These are phyloP conservation scores for Friedmanniomyces simplex DNA, from an alignment of 495 filamentous ascomycete genomes.

Conservation along the genomic window DNA sequence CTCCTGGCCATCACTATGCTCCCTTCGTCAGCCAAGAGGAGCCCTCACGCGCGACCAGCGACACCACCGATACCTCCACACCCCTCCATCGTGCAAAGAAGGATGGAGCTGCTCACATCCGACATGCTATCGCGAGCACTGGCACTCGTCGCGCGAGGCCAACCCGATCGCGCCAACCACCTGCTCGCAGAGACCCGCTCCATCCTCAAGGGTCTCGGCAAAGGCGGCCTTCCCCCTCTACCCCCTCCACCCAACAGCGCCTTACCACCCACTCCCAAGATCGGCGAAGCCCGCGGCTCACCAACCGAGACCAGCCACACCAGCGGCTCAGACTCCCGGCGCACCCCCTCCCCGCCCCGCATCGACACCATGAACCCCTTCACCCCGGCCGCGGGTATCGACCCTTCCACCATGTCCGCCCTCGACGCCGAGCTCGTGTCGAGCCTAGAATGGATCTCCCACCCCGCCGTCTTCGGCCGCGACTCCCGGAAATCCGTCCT, in stretches of 20 bases:
- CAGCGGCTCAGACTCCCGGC: constrained; percentile 23
- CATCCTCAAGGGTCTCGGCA: constrained; percentile 91
- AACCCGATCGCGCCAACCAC: constrained; percentile 88
- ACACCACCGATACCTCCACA: constrained; percentile 91
- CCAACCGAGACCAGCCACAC: constrained; percentile 13
- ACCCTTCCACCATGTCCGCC: constrained; percentile 65
- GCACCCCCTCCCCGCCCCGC: constrained; percentile 40
- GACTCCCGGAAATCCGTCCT: constrained; percentile 93
- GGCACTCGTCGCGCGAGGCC: constrained; percentile 79
- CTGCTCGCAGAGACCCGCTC: constrained; percentile 85
- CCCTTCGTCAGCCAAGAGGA: constrained; percentile 57
- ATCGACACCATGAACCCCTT: constrained; percentile 38
- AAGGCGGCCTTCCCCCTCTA: constrained; percentile 89
- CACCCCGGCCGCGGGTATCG: constrained; percentile 61
- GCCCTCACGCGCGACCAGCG: constrained; percentile 43
- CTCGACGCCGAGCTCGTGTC: constrained; percentile 85
- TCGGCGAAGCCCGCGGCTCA: constrained; percentile 2
- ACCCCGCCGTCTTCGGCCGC: constrained; percentile 90
- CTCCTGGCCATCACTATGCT: constrained; percentile 98
- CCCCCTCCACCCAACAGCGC: constrained; percentile 40
- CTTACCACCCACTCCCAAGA: constrained; percentile 23
- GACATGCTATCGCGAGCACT: constrained; percentile 95
- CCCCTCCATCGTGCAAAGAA: constrained; percentile 86
- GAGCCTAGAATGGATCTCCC: constrained; percentile 97
- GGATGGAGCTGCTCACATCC: constrained; percentile 96